Conservation (phyloP, 805 yeast species). For the Starmerella floricola region DNA sequence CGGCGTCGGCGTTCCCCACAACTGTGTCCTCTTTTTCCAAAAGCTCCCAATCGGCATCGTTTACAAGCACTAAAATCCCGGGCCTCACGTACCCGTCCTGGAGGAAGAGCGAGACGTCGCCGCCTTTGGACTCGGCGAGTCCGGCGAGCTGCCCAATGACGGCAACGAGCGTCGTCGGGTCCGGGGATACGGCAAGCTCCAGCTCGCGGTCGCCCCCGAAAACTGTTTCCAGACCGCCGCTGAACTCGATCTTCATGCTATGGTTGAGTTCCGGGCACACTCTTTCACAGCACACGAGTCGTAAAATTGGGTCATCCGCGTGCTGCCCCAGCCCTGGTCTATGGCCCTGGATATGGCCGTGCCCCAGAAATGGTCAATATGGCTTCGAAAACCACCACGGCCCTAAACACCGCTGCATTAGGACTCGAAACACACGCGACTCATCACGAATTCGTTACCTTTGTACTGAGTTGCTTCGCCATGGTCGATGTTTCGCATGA, state of each 20-base stretch:
- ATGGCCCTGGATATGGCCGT: too few relatives aligned
- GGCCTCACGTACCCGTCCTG: slow-evolving; percentile 79
- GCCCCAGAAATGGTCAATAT: too few relatives aligned
- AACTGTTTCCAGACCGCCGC: slow-evolving; percentile 76
- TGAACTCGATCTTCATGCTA: slow-evolving; percentile 28
- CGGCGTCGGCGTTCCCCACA: slow-evolving; percentile 61
- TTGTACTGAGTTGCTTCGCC: too few relatives aligned
- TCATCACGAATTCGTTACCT: too few relatives aligned
- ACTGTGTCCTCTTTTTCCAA: slow-evolving; percentile 77
- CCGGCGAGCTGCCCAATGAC: slow-evolving; percentile 34
- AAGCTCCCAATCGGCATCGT: slow-evolving; percentile 94
- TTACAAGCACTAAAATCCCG: slow-evolving; percentile 80
- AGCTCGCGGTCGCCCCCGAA: slow-evolving; percentile 49
- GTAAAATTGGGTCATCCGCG: too few relatives aligned
- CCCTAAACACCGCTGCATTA: too few relatives aligned
- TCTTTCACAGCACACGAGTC: too few relatives aligned
- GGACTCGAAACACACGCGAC: too few relatives aligned
- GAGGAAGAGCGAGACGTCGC: slow-evolving; percentile 57
- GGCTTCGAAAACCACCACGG: too few relatives aligned
- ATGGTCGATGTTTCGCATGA: too few relatives aligned
- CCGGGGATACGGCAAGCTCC: slow-evolving; percentile 36
- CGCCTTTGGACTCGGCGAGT: slow-evolving; percentile 13
- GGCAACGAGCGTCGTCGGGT: slow-evolving; percentile 33
- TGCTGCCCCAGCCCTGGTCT: too few relatives aligned
- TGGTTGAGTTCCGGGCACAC: too few relatives aligned